A percentile compares a stretch with the other conserved stretches of the same genome.
These are phyloP conservation scores for Blastocystis sp. DNA, from an alignment of 352 stramenopile species.

Conservation along the genomic window DNA sequence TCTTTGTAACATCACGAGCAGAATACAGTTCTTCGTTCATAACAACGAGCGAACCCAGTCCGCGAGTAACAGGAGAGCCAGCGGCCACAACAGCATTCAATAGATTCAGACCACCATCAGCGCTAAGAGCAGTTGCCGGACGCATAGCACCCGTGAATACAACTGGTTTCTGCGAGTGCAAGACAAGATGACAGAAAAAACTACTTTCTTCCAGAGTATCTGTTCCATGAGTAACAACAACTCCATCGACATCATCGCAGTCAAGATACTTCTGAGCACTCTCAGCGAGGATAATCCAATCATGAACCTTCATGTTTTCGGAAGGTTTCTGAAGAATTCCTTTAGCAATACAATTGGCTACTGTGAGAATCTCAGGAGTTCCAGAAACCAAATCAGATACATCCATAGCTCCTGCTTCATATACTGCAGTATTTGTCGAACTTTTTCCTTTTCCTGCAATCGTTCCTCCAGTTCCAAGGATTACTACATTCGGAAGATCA, in stretches of 20 bases:
- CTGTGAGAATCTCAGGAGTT: constrained; percentile 24
- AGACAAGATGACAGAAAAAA: constrained; percentile 54
- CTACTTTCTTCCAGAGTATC: constrained; percentile 58
- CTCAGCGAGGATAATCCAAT: constrained; percentile 43
- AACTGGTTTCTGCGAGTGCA: constrained; percentile 43
- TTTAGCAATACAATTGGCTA: constrained; percentile 53
- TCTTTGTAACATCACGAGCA: constrained; percentile 59
- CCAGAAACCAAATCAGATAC: constrained; percentile 20
- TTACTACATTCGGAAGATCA: constrained; percentile 41
- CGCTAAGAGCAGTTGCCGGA: constrained; percentile 51
- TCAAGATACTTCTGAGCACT: constrained; percentile 51
- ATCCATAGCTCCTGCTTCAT: constrained; percentile 59
- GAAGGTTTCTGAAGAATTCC: constrained; percentile 56
- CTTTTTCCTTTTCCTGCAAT: constrained; percentile 61
- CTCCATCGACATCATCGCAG: constrained; percentile 42
- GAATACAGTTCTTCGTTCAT: constrained; percentile 66
- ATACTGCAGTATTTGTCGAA: constrained; percentile 55
- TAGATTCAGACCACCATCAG: constrained; percentile 43
- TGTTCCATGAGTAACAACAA: constrained; percentile 52
- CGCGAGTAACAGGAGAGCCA: constrained; percentile 4
- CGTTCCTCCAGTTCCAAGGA: constrained; percentile 45
- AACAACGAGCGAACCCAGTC: constrained; percentile 38
- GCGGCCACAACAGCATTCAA: constrained; percentile 52
- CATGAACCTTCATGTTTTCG: constrained; percentile 48
- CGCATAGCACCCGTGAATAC: constrained; percentile 62